Evolutionary conservation across 768 basidiomycete species (phyloP), one percentile per base, ranked within the genome.

Genomic region (Boletellus emodensis): DNA sequence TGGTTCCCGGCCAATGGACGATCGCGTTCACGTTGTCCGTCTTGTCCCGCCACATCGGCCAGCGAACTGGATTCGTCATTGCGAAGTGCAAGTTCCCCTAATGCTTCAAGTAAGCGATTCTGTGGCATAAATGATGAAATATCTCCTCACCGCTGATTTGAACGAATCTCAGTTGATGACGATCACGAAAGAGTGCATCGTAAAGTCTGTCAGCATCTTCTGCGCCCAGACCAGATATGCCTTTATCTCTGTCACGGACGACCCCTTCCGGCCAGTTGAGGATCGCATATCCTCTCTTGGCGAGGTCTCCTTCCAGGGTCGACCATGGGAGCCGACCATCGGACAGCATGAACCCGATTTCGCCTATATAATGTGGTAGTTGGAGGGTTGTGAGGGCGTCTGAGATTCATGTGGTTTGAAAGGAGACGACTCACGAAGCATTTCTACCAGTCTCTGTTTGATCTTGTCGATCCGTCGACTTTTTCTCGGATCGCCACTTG

Each of bases 131-230:
- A 0, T 26, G 24, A 26, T 26, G 5, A 7, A 4, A 26, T 7
- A 4, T 26, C 6, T 26, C 24, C 24, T 26, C 24, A 26, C 24
- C 24, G 5, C 24, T 7, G 24, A 26, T 26, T 26, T 7, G 35
- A 26, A 46, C 44, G 17, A 54, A 54, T 40, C 17, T 46, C 37
- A 52, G 14, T n/a, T 36, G 51, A 2, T 12, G 0, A 4, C 49
- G 42, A 18, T 53, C 35, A 1, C 13, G 7, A 10, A 53, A 57
- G 17, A 58, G 51, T 6, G 46, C 54, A 14, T 47, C 15, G 2
- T 57, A 15, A 1, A 57, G 55, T 14, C 38, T 55, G 35, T 50
- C 33, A 1, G 30, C 15, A 41, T 55, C 55, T 20, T 56, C 55
- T 3, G 36, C 39, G 2, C 44, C 42, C 0, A 55, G 39, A 2